These are phyloP conservation scores for Babjeviella inositovora DNA, from an alignment of 805 yeast species.

Conservation along the genomic window DNA sequence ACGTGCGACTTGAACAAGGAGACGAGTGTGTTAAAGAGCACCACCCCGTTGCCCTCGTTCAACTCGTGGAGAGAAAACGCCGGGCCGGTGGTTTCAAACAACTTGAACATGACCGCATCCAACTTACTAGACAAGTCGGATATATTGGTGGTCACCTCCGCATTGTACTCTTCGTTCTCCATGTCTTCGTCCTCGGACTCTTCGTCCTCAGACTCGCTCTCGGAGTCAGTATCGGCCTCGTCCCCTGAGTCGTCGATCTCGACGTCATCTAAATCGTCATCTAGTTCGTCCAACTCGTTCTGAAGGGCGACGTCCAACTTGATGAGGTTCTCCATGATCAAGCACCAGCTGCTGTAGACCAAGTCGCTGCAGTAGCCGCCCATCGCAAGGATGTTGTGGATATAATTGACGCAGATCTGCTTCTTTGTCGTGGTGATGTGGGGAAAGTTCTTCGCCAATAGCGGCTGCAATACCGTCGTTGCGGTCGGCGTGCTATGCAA, in stretches of 20 bases:
- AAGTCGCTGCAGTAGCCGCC: conserved; percentile 64
- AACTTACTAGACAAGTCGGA: conserved; percentile 48
- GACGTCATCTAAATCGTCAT: conserved; percentile 48
- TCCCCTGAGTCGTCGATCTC: conserved; percentile 30
- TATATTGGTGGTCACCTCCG: conserved; percentile 26
- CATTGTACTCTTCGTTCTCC: conserved; percentile 23
- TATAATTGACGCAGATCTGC: conserved; percentile 45
- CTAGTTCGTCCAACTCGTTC: conserved; percentile 73
- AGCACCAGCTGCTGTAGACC: conserved; percentile 61
- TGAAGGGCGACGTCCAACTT: conserved; percentile 87
- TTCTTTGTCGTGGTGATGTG: conserved; percentile 50
- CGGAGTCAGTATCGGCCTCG: conserved; percentile 4
- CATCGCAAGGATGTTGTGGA: conserved; percentile 42
- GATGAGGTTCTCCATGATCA: conserved; percentile 65
- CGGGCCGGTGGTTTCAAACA: conserved; percentile 32
- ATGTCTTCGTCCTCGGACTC: conserved; percentile 10
- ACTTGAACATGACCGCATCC: conserved; percentile 47
- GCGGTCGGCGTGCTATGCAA: conserved; percentile 72
- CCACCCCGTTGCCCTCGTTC: conserved; percentile 47
- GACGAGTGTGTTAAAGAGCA: conserved; percentile 56
- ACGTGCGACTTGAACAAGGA: conserved; percentile 70
- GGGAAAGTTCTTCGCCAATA: conserved; percentile 53
- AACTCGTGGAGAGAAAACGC: conserved; percentile 34
- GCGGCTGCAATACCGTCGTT: conserved; percentile 41
- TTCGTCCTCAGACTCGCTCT: too few species aligned